These are phyloP conservation scores for Filobasidium wieringae DNA, from an alignment of 768 basidiomycete species.

Conservation along the genomic window DNA sequence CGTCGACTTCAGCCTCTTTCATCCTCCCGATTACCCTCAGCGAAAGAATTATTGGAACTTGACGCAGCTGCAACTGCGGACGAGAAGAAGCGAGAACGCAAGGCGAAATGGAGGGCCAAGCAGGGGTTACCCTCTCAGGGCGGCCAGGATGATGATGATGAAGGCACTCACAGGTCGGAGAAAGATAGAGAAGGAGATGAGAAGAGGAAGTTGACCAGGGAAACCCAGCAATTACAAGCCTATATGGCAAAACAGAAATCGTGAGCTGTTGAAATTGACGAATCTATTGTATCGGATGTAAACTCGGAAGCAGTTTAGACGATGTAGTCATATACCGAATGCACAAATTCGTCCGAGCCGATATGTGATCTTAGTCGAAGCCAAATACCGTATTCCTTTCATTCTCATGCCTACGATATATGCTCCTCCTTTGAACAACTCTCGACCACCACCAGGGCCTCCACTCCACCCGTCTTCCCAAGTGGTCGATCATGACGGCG, in stretches of 20 bases:
- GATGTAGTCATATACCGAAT: too few species aligned
- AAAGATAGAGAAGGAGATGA: conserved; percentile 15
- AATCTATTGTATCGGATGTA: too few species aligned
- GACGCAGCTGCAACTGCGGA: conserved; percentile 55
- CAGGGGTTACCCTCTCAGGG: conserved; percentile 34
- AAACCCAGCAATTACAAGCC: conserved; percentile 27
- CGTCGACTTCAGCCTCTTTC: conserved; percentile 18
- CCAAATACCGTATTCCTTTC: too few species aligned
- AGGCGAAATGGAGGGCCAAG: conserved; percentile 45
- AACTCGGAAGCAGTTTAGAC: too few species aligned
- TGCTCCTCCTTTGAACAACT: background rate
- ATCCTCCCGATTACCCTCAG: conserved; percentile 70
- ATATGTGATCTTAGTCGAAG: too few species aligned
- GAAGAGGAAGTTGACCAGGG: conserved; percentile 24
- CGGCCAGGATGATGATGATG: conserved; percentile 17
- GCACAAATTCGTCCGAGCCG: too few species aligned
- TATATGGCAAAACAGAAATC: conserved; percentile 20
- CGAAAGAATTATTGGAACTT: conserved; percentile 67
- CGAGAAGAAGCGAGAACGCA: conserved; percentile 59
- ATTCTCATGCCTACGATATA: background rate
- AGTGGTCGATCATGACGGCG: background rate
- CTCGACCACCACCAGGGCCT: background rate
- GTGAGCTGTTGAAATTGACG: background rate
- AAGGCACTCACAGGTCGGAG: conserved; percentile 12
- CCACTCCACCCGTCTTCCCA: too few species aligned